phyloP scores from a whole-genome alignment of 805 yeast genomes.

The Metschnikowia cerradonensis region DNA sequence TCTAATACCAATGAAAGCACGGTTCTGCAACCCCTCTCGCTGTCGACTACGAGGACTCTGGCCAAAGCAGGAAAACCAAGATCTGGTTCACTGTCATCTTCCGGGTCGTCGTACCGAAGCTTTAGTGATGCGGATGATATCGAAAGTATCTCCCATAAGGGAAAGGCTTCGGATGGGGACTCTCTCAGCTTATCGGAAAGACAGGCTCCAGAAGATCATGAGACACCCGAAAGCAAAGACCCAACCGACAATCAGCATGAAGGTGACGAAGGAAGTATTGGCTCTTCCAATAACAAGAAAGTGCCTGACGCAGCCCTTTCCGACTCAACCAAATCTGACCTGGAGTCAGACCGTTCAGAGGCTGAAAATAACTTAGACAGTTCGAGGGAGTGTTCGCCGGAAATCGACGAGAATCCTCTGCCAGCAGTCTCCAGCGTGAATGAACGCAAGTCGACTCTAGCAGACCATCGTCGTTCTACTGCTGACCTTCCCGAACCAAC shows the following conservation, averaged over 20 bases:
- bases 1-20: not conserved
- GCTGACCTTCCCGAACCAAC: conserved; percentile 2
- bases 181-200: not conserved
- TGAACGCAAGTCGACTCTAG: not conserved
- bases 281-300: not conserved
- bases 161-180: not conserved
- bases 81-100: not conserved
- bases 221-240: not conserved
- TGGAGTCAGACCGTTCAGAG: not conserved
- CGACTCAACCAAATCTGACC: not conserved
- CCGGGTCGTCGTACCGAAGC: conserved; percentile 1
- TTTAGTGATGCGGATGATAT: conserved; percentile 1
- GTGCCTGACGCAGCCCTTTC: not conserved
- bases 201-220: not conserved
- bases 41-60: not conserved
- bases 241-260: not conserved
- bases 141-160: not conserved
- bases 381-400: not conserved
- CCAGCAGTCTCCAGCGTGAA: not conserved
- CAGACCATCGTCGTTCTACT: not conserved
- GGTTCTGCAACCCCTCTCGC: not conserved
- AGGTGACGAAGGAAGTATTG: not conserved
- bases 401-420: not conserved
- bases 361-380: not conserved
- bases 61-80: not conserved